Evolutionary conservation across 495 filamentous ascomycete genomes (phyloP).

Genomic region (Extremus antarcticus): DNA sequence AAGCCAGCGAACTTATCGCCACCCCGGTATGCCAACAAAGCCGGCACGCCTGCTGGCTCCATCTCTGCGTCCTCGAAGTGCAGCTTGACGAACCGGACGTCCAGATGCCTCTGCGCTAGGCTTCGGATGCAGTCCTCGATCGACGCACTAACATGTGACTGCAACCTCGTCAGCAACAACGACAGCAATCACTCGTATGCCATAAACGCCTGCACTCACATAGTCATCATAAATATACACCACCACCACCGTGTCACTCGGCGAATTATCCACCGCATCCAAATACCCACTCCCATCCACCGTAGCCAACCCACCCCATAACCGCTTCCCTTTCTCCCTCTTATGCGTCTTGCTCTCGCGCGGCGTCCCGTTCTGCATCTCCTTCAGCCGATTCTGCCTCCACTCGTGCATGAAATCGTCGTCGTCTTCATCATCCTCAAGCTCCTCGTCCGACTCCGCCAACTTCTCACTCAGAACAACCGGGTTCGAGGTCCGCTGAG

Average conservation of each 20-base stretch:
- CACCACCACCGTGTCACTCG: conserved; percentile 73
- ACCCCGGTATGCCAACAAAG: conserved; percentile 75
- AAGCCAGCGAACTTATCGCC: conserved; percentile 87
- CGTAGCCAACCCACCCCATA: conserved; percentile 65
- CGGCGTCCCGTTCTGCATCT: conserved; percentile 47
- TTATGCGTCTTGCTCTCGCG: conserved; percentile 36
- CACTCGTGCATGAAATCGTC: conserved; percentile 75
- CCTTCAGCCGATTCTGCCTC: conserved; percentile 65
- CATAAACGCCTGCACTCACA: conserved; percentile 41
- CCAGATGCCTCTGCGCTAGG: conserved; percentile 56
- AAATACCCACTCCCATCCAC: conserved; percentile 89
- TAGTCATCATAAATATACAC: conserved; percentile 87
- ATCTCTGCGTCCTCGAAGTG: conserved; percentile 92
- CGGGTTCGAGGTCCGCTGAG: conserved; percentile 13
- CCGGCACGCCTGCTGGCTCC: conserved; percentile 78
- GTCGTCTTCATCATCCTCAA: conserved; percentile 39
- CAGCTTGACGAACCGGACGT: conserved; percentile 79
- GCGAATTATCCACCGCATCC: conserved; percentile 85
- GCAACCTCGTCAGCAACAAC: conserved; percentile 10
- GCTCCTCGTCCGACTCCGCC: conserved; percentile 2
- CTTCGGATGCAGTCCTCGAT: conserved; percentile 67
- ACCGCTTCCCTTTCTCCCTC: conserved; percentile 42
- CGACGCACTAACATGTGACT: conserved; percentile 64
- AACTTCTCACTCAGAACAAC: conserved; percentile 6
- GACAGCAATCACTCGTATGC: background rate